These are phyloP conservation scores for Cudoniella acicularis DNA, from an alignment of 495 filamentous ascomycete genomes.

Conservation along the genomic window DNA sequence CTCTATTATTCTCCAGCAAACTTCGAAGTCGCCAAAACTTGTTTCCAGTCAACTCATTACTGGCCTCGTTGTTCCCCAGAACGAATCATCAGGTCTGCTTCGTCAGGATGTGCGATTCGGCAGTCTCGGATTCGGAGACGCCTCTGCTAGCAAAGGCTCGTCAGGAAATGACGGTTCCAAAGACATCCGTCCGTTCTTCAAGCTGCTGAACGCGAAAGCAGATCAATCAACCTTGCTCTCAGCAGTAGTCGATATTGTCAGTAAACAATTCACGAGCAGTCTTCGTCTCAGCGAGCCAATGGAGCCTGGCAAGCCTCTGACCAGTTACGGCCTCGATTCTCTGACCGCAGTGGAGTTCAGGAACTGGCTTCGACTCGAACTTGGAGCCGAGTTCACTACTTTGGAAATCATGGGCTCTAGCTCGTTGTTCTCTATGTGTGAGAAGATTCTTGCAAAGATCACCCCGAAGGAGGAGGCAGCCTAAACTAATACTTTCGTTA, in stretches of 20 bases:
- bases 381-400: background rate
- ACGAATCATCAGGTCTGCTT: slow-evolving; percentile 17
- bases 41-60: slow-evolving; percentile 27
- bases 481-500: too few species aligned
- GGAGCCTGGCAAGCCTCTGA: background rate
- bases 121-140: background rate
- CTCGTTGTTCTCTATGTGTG: background rate
- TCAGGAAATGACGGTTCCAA: background rate
- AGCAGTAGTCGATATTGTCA: background rate
- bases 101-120: slow-evolving; percentile 18
- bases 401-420: background rate
- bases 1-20: slow-evolving; percentile 35
- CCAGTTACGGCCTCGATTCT: slow-evolving; percentile 28
- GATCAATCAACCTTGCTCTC: background rate
- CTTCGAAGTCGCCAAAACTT: background rate
- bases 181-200: background rate
- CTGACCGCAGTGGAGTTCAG: slow-evolving; percentile 35
- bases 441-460: background rate
- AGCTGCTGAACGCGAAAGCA: background rate
- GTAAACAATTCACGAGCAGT: background rate
- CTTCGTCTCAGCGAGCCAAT: background rate
- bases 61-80: slow-evolving; percentile 22
- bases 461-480: background rate
- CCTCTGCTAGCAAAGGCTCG: background rate
- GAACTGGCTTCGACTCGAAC: slow-evolving; percentile 20